Base-by-base conservation (phyloP, 306 rosid species). In the Cucumis cinereus region DNA sequence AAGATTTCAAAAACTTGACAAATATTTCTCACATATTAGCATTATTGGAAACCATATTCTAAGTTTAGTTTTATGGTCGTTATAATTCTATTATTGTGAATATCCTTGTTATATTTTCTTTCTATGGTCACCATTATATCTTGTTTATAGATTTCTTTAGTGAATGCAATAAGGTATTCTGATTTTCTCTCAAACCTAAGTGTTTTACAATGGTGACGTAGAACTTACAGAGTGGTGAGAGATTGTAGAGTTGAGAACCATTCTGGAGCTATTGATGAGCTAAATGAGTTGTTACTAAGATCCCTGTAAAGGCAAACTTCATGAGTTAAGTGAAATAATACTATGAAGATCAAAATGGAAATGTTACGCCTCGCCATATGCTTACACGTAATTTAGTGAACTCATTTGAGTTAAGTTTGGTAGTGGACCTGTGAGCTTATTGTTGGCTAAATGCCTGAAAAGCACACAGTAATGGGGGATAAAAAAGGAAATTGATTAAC, bases 221-320 rank as follows among this genome's bases (percentile, higher is more conserved):
- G 33, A 79, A 84, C 97, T 89, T 90, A 94, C 99, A 94, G 63
- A 43, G 95, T 92, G 77, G 97, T 94, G 78, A 94, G 95, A 50
- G 89, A 80, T 50, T 86, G 82, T 60, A 89, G 84, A 74, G 80
- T 57, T 56, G 88, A 67, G 82, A 94, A 82, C 99, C 99, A 94
- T 74, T 8, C 13, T n/a, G 99, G 99, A 78, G 93, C 86, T 74
- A 77, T 86, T 45, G 95, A 81, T 61, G 92, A 59, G 41, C 81
- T 81, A 81, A 94, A 94, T 75, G 85, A 79, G 88, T 94, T 94
- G 85, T 86, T 86, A 75, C 97, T 92, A 54, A 94, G 91, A 88
- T 94, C 97, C 81, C 99, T 94, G 83, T 23, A 72, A 79, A 74
- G 47, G 61, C 41, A 41, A 47, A 74, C 60, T 12, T 67, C 74